These are phyloP conservation scores for Rhodotorula sp. DNA, from an alignment of 1,284 basidiomycete species.

Conservation along the genomic window DNA sequence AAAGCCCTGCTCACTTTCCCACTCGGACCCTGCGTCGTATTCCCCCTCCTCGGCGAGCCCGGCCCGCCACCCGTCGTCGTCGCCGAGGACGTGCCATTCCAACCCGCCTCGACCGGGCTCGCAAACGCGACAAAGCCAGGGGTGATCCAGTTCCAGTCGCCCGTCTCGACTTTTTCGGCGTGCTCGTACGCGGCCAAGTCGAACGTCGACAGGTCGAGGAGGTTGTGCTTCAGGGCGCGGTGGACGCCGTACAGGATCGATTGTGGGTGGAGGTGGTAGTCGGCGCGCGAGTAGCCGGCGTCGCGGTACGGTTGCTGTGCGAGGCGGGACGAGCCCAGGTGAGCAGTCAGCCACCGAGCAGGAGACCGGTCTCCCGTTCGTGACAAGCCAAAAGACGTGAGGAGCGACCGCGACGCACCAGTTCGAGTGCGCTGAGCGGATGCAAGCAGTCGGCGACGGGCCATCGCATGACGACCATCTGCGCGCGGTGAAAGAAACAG, in stretches of 20 bases:
- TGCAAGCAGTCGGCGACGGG: slow-evolving; percentile 95
- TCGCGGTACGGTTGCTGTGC: slow-evolving; percentile 75
- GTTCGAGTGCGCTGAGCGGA: slow-evolving; percentile 69
- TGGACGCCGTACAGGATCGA: slow-evolving; percentile 94
- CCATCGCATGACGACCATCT: slow-evolving; percentile 91
- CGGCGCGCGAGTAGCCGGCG: slow-evolving; percentile 86
- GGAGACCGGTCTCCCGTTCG: background rate
- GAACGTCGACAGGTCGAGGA: slow-evolving; percentile 90
- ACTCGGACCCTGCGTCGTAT: slow-evolving; percentile 19
- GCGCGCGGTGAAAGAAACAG: too few relatives aligned
- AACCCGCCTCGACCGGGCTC: slow-evolving; percentile 72
- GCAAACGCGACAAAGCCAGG: slow-evolving; percentile 76
- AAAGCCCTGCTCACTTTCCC: slow-evolving; percentile 73
- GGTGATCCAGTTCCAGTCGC: slow-evolving; percentile 94
- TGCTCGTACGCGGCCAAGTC: slow-evolving; percentile 78
- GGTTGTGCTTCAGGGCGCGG: slow-evolving; percentile 84
- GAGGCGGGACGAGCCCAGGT: background rate
- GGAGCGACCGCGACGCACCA: slow-evolving; percentile 26
- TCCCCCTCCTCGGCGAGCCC: slow-evolving; percentile 49
- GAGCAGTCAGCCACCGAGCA: background rate
- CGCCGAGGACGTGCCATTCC: background rate
- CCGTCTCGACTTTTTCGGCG: slow-evolving; percentile 89
- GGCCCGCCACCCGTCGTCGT: background rate
- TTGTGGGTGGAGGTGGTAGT: slow-evolving; percentile 74
- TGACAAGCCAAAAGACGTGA: background rate